Evolutionary conservation across 352 stramenopile genomes (phyloP), one percentile per base, ranked within the genome.

Genomic region (Stramenopiles sp.): DNA sequence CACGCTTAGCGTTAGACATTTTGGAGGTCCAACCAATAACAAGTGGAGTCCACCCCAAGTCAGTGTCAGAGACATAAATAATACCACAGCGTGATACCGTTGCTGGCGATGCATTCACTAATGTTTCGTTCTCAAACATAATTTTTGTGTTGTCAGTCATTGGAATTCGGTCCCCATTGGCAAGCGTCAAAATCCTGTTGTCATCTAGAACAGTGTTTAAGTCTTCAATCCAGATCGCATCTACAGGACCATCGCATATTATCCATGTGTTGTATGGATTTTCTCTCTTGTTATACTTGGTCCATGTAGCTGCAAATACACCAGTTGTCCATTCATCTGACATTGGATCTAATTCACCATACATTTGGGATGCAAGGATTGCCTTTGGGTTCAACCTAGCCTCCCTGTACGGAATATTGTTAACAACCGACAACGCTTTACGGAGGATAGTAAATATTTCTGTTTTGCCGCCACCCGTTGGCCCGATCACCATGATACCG

Each of bases 201-300:
- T 98, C 95, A 84, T 98, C 94, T 0, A 98, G 87, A 71, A 98
- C 95, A 0, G 94, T 98, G 86, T 98, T 98, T 0, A 98, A 86
- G 88, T 98, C 93, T 86, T 98, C 95, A 80, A 98, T 98, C 95
- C 95, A 98, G 88, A 98, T 98, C 0, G 94, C 94, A 87, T 98
- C 95, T 1, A 98, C 94, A 0, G 95, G 95, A 0, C 95, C 95
- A 83, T 98, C 95, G 76, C 91, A 95, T 67, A 98, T 96, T 86
- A 98, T 98, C 95, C 95, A 98, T 82, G 95, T 98, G 87, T 98
- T 98, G 86, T 97, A 98, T 39, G 95, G 91, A 86, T 98, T 98
- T 84, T 89, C 92, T 80, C 96, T 95, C 83, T 98, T 97, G 87
- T 98, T 98, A 88, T 94, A 98, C 83, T 98, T 98, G 30, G 91